These are phyloP conservation scores for Glycine soja DNA, from an alignment of 306 rosid genomes.

Conservation along the genomic window DNA sequence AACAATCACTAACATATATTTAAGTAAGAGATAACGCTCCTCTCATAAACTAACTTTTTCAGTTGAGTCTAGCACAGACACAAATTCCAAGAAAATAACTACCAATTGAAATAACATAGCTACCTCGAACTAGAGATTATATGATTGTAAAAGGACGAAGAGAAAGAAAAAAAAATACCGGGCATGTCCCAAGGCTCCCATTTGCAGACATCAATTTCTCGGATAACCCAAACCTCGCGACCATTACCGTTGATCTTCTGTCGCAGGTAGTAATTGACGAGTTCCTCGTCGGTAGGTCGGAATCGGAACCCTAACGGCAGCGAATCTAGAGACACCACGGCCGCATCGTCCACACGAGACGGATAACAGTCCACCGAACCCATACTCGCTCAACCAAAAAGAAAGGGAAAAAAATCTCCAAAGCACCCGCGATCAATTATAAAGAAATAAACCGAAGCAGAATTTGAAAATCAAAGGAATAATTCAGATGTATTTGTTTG, in stretches of 20 bases:
- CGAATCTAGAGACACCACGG: slow-evolving; percentile 57
- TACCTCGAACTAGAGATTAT: background rate
- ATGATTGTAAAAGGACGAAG: background rate
- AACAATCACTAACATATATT: too few species aligned
- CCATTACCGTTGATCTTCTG: slow-evolving; percentile 79
- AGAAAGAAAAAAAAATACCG: slow-evolving; percentile 52
- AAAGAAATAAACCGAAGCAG: slow-evolving; percentile 31
- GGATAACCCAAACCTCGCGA: slow-evolving; percentile 76
- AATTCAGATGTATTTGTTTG: slow-evolving; percentile 20
- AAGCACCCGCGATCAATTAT: slow-evolving; percentile 7
- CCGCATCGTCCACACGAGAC: slow-evolving; percentile 43
- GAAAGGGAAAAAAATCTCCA: background rate
- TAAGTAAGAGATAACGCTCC: too few species aligned
- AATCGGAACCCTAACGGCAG: slow-evolving; percentile 93
- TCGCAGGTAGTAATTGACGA: slow-evolving; percentile 76
- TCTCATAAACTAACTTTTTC: background rate
- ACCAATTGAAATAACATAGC: background rate
- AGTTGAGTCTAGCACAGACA: background rate
- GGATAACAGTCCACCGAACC: slow-evolving; percentile 38
- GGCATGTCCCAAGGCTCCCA: slow-evolving; percentile 98
- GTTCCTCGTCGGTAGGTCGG: slow-evolving; percentile 87
- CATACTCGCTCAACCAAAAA: background rate
- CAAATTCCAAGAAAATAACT: background rate
- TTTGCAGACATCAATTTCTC: slow-evolving; percentile 94
- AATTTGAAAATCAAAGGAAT: slow-evolving; percentile 46